Conservation (phyloP, 371 early-diverging fungal species). For the Conidiobolus incongruus region DNA sequence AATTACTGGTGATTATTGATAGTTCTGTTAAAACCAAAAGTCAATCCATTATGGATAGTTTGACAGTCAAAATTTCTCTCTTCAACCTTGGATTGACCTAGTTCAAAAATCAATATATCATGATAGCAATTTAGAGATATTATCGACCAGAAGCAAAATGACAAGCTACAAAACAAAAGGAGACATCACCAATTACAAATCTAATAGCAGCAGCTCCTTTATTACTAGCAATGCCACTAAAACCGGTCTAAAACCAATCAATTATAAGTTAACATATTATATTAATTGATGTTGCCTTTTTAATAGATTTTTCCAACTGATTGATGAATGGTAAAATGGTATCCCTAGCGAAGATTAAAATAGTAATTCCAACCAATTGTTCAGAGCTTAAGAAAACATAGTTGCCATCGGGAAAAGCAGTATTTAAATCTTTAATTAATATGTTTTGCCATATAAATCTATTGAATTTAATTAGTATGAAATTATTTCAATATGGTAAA, state of each 20-base stretch:
- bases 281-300: too few species aligned
- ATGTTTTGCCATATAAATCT: too few species aligned
- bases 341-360: too few species aligned
- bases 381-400: not conserved
- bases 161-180: slow-evolving; percentile 68
- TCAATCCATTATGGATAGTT: slow-evolving; percentile 46
- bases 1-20: slow-evolving; percentile 49
- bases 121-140: not conserved
- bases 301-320: too few species aligned
- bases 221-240: slow-evolving; percentile 24
- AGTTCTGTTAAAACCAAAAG: slow-evolving; percentile 37
- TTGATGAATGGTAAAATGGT: too few species aligned
- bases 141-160: slow-evolving; percentile 82
- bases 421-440: too few species aligned
- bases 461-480: too few species aligned
- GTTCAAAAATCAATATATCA: slow-evolving; percentile 2
- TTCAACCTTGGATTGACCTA: slow-evolving; percentile 35
- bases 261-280: too few species aligned
- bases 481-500: too few species aligned
- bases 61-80: slow-evolving; percentile 73
- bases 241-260: too few species aligned
- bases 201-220: slow-evolving; percentile 75
- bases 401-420: too few species aligned
- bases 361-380: slow-evolving; percentile 1
- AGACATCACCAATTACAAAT: slow-evolving; percentile 66